A percentile compares a stretch with the other conserved stretches of the same genome.
phyloP scores from a whole-genome alignment of 1,284 basidiomycete species.

The Termitomyces sp. region DNA sequence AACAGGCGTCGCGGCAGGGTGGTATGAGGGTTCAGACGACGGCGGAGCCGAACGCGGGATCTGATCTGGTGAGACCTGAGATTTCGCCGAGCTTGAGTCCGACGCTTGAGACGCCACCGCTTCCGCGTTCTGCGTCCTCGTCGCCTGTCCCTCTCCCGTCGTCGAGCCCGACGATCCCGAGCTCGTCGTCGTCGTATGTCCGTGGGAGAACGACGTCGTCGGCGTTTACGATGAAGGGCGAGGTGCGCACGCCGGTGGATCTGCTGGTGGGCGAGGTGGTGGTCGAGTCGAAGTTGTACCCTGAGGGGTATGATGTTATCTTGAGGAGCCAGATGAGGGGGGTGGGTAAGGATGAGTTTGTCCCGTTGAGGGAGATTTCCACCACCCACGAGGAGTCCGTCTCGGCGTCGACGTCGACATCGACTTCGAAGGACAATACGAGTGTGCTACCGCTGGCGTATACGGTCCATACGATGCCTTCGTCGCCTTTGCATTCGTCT shows the following conservation, averaged over 20 bases:
- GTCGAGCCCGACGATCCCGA: conserved; percentile 13
- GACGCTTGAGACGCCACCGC: conserved; percentile 1
- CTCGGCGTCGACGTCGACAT: background rate
- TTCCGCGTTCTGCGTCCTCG: conserved; percentile 10
- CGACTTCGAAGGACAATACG: conserved; percentile 13
- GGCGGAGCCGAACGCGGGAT: background rate
- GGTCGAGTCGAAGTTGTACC: conserved; percentile 72
- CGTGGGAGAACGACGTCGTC: conserved; percentile 38
- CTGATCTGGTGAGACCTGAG: background rate
- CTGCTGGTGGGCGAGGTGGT: conserved; percentile 68
- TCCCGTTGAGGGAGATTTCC: conserved; percentile 10
- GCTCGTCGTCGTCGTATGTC: conserved; percentile 9
- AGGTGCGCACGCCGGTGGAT: conserved; percentile 52
- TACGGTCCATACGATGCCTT: conserved; percentile 65
- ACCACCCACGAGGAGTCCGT: background rate
- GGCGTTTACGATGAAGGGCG: conserved; percentile 57
- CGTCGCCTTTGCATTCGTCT: conserved; percentile 75
- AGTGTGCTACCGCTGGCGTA: conserved; percentile 47
- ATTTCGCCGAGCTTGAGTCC: background rate
- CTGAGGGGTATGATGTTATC: conserved; percentile 60
- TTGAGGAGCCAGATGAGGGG: conserved; percentile 37
- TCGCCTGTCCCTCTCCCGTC: conserved; percentile 12
- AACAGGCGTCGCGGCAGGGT: conserved; percentile 22
- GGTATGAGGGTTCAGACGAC: conserved; percentile 11
- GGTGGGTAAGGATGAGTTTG: conserved; percentile 18